Base-by-base conservation (phyloP, 75 land plant genomes). In the Cupressus sempervirens region DNA sequence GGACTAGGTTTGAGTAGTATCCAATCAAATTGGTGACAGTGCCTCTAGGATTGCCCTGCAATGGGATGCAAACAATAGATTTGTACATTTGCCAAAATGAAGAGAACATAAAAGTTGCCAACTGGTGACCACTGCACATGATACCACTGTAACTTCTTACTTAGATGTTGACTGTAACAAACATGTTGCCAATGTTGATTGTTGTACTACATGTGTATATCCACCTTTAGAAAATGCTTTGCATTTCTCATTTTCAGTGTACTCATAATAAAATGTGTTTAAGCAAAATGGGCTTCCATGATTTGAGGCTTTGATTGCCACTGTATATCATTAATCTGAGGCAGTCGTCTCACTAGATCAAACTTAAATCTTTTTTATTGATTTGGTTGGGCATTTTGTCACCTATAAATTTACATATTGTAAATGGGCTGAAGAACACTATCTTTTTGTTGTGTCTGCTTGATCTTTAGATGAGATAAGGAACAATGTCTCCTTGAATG, bases 391-490 rank as follows among this genome's bases (percentile, higher is more conserved):
- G 18, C 36, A 35, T 35, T 76, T 16, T 76, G 38, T 76, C 79
- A 76, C 45, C 45, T 40, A 76, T 18, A 76, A 15, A 76, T 76
- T 5, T 76, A 76, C 38, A 20, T 76, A 76, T 40, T n/a, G 40
- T 76, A 18, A 16, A 35, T 3, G 4, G 20, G 43, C 41, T 7
- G 29, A 65, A 26, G 80, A 76, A 16, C 18, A 1, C 26, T 40
- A 4, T 9, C 41, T 16, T 16, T 48, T 76, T 76, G 18, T 20
- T 40, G 80, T 34, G 76, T 76, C 26, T 76, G 80, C 16, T 8
- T 76, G 80, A 76, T 76, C 80, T 76, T 36, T 76, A 76, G 80
- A 40, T 76, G 80, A 38, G 80, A 18, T 76, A 80, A 43, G 14
- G 32, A 3, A 81, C 50, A 48, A 48, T 81, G 54, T 50, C 1